These are phyloP conservation scores for Orbilia ellipsospora DNA, from an alignment of 2,329 filamentous ascomycete genomes.

Conservation along the genomic window DNA sequence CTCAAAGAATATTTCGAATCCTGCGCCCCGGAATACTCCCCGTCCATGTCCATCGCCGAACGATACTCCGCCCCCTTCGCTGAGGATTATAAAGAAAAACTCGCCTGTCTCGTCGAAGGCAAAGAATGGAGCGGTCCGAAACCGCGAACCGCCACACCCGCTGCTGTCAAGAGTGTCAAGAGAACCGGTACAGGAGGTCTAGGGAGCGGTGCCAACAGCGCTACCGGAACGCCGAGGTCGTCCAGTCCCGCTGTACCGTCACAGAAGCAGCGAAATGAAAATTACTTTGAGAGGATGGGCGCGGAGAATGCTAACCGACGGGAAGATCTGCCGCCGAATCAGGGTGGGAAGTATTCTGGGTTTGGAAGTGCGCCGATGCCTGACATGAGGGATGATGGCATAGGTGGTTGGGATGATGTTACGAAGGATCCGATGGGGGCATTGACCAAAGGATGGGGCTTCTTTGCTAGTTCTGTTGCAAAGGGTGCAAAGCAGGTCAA, in stretches of 20 bases:
- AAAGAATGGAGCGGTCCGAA: conserved; percentile 77
- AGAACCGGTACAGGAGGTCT: conserved; percentile 60
- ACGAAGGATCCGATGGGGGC: conserved; percentile 90
- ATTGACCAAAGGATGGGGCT: conserved; percentile 90
- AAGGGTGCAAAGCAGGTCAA: conserved; percentile 94
- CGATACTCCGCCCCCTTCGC: conserved; percentile 57
- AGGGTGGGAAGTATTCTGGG: conserved; percentile 90
- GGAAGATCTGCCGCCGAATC: conserved; percentile 80
- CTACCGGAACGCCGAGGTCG: conserved; percentile 58
- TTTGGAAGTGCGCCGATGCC: conserved; percentile 78
- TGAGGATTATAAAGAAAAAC: conserved; percentile 59
- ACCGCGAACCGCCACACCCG: conserved; percentile 59
- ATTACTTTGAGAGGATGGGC: conserved; percentile 88
- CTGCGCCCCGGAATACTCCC: conserved; percentile 52
- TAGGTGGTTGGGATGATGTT: conserved; percentile 76
- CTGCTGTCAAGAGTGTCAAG: conserved; percentile 57
- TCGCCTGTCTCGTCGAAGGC: conserved; percentile 73
- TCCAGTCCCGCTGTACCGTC: conserved; percentile 64
- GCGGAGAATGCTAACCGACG: conserved; percentile 81
- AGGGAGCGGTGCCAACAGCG: conserved; percentile 59
- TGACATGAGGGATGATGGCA: conserved; percentile 64
- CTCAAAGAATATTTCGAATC: conserved; percentile 89
- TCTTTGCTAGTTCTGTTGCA: conserved; percentile 87
- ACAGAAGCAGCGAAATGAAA: conserved; percentile 77
- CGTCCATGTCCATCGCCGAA: conserved; percentile 57